Conservation (phyloP, 306 rosid species). For the Lagenaria siceraria region DNA sequence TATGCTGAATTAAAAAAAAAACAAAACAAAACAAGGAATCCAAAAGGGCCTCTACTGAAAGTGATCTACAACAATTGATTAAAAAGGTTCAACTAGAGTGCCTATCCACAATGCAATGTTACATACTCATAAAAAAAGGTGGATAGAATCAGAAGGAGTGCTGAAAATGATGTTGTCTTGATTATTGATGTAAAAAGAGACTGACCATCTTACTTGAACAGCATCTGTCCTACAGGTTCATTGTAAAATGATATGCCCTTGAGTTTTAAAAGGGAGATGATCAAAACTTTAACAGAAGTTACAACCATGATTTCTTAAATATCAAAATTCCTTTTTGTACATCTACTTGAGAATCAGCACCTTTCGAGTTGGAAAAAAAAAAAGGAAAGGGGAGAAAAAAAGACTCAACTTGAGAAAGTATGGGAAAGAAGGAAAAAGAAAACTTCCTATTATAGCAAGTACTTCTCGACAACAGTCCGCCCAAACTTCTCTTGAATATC, state of each 20-base stretch:
- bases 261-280: background rate
- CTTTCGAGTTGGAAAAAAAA: background rate
- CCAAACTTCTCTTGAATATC: slow-evolving; percentile 89
- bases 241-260: background rate
- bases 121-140: background rate
- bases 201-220: background rate
- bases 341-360: background rate
- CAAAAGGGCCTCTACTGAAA: no score
- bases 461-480: slow-evolving; percentile 84
- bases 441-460: slow-evolving; percentile 34
- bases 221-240: background rate
- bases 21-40: no score
- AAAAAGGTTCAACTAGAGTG: no score
- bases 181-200: background rate
- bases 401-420: background rate
- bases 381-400: no score
- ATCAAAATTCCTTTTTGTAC: background rate
- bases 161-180: background rate
- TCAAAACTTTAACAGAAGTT: background rate
- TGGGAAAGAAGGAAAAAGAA: background rate
- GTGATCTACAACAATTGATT: no score
- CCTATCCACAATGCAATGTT: no score
- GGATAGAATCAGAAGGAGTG: no score
- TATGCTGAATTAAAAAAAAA: no score
- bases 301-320: background rate